These are phyloP conservation scores for Beta macrorhiza DNA, from an alignment of 179 eudicot genomes.

Conservation along the genomic window DNA sequence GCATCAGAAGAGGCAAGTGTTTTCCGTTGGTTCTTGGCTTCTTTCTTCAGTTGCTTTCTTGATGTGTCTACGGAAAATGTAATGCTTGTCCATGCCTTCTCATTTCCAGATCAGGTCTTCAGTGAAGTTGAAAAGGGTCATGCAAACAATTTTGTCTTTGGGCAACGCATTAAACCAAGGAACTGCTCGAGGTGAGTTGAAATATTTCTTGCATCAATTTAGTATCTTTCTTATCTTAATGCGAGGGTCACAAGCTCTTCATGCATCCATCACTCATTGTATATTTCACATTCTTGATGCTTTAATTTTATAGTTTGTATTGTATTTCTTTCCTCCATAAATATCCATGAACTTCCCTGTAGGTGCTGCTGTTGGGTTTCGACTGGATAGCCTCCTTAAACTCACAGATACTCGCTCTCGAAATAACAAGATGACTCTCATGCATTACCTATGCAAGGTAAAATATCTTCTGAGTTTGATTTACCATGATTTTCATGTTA, in stretches of 20 bases:
- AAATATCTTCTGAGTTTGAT: neutral
- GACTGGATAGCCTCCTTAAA: constrained; percentile 90
- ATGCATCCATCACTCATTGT: neutral
- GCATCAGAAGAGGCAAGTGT: constrained; percentile 75
- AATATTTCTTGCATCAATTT: neutral
- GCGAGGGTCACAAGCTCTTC: neutral
- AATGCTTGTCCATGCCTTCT: constrained; percentile 22
- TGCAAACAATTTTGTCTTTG: constrained; percentile 85
- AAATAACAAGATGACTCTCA: constrained; percentile 87
- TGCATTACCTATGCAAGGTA: constrained; percentile 98
- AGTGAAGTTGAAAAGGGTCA: constrained; percentile 65
- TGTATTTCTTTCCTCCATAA: neutral
- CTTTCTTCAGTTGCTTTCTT: neutral
- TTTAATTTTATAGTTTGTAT: constrained; percentile 7
- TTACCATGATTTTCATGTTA: neutral
- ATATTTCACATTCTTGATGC: constrained; percentile 5
- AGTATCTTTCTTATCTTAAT: neutral
- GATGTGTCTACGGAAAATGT: neutral
- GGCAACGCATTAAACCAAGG: constrained; percentile 97
- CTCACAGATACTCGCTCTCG: constrained; percentile 87
- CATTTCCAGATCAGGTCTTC: constrained; percentile 76
- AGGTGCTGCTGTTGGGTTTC: constrained; percentile 94
- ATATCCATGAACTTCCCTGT: constrained; percentile 3
- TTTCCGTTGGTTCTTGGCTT: neutral
- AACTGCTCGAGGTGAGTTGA: constrained; percentile 77